A percentile compares a stretch with the other conserved stretches of the same genome.
phyloP scores from a whole-genome alignment of 441 rosid genomes.

The Euphorbia celastroides region DNA sequence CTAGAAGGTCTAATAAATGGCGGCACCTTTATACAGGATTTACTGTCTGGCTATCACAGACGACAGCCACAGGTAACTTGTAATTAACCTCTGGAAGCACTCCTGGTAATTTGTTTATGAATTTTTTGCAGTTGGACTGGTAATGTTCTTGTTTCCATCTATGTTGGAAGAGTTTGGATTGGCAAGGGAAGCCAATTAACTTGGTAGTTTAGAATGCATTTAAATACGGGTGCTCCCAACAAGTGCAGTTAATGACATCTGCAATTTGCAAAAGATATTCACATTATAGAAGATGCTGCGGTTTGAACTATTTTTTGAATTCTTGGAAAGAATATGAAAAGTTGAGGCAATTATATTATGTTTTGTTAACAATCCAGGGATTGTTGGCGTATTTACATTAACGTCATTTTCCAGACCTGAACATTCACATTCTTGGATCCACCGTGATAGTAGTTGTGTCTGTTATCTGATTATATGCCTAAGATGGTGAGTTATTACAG shows the following conservation, averaged over 20 bases:
- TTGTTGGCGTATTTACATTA: not conserved
- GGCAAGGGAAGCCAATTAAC: not conserved
- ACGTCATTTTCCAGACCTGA: not conserved
- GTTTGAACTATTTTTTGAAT: not conserved
- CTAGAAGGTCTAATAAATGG: conserved; percentile 58
- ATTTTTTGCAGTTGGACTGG: not conserved
- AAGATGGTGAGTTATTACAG: not conserved
- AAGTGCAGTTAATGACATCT: not conserved
- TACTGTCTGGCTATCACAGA: conserved; percentile 78
- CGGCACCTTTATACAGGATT: conserved; percentile 80
- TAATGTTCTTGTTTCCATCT: not conserved
- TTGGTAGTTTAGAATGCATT: not conserved
- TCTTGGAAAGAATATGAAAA: not conserved
- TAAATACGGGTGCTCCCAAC: too few species aligned
- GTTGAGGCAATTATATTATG: not conserved
- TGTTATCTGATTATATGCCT: not conserved
- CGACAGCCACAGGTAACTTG: conserved; percentile 61
- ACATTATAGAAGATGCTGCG: not conserved
- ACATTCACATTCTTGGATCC: not conserved
- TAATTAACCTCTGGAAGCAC: conserved; percentile 6
- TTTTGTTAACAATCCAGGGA: not conserved
- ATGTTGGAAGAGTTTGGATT: not conserved
- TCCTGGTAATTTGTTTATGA: not conserved
- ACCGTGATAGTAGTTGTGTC: not conserved
- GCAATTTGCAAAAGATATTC: not conserved